Evolutionary conservation across 495 filamentous ascomycete genomes (phyloP).

Genomic region (Trichoderma parareesei): DNA sequence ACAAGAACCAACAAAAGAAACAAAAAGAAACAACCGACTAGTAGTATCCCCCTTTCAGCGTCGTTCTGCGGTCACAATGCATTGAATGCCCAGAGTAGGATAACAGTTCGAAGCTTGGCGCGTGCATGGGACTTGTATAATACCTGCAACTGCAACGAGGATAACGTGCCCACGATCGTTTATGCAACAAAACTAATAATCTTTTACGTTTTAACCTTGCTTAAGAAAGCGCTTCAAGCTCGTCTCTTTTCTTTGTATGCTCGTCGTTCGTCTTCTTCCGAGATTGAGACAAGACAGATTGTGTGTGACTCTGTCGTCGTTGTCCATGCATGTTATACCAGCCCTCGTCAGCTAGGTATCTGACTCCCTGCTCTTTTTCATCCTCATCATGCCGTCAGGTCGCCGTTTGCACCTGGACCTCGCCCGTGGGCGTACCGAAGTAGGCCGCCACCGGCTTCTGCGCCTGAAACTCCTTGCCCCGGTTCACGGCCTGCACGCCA

Average conservation of each 20-base stretch:
- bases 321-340: too few species aligned
- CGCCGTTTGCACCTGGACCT: constrained; percentile 21
- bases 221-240: neutral
- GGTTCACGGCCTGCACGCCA: constrained; percentile 54
- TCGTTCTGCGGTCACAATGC: neutral
- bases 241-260: neutral
- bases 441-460: constrained; percentile 91
- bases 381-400: neutral
- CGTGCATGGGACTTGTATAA: constrained; percentile 12
- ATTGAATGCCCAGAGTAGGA: neutral
- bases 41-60: constrained; percentile 8
- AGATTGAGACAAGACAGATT: too few species aligned
- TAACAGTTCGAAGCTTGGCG: neutral
- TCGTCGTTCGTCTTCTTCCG: too few species aligned
- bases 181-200: constrained; percentile 1
- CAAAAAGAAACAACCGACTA: neutral
- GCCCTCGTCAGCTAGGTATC: too few species aligned
- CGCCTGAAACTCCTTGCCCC: constrained; percentile 54
- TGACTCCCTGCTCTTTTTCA: neutral
- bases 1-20: neutral
- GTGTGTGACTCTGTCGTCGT: too few species aligned
- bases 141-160: constrained; percentile 4
- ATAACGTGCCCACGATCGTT: constrained; percentile 10
- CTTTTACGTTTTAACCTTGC: neutral
- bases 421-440: constrained; percentile 75